Conservation (phyloP, 805 yeast species). For the Candida anglica region DNA sequence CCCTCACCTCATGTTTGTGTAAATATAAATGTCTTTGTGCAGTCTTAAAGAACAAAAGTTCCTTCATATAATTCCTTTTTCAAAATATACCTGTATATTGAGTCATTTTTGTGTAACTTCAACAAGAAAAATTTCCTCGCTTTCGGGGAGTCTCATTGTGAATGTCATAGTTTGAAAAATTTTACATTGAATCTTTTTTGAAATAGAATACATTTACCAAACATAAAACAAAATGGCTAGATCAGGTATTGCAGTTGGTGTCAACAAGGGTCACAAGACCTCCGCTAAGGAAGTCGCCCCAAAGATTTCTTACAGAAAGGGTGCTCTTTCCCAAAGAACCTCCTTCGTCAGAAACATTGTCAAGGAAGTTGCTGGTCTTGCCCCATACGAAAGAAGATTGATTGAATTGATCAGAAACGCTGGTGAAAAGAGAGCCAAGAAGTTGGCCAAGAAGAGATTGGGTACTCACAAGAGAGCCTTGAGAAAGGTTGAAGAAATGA, state of each 20-base stretch:
- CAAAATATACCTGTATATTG: not conserved
- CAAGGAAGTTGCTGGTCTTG: slow-evolving; percentile 96
- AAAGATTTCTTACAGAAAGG: slow-evolving; percentile 89
- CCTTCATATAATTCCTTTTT: slow-evolving; percentile 9
- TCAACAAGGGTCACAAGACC: slow-evolving; percentile 99
- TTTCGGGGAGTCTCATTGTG: too few species aligned
- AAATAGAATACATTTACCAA: not conserved
- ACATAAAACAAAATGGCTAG: slow-evolving; percentile 50
- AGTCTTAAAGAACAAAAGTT: too few species aligned
- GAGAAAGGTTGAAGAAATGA: slow-evolving; percentile 99
- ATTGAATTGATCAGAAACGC: slow-evolving; percentile 99
- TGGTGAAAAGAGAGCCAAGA: slow-evolving; percentile 99
- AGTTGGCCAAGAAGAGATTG: slow-evolving; percentile 99
- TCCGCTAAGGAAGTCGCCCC: slow-evolving; percentile 72
- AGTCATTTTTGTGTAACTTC: too few species aligned
- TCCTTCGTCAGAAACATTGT: slow-evolving; percentile 92
- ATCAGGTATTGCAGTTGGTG: slow-evolving; percentile 94
- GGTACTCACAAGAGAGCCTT: slow-evolving; percentile 99
- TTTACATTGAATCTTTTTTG: not conserved
- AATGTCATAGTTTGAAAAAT: too few species aligned
- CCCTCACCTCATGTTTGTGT: too few species aligned
- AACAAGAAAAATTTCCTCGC: too few species aligned
- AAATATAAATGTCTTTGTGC: too few species aligned
- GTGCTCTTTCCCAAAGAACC: slow-evolving; percentile 93
- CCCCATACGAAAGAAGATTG: slow-evolving; percentile 99